Evolutionary conservation across 768 basidiomycete species (phyloP), one percentile per base, ranked within the genome.

Genomic region (Brasilioporus rufonigricans): DNA sequence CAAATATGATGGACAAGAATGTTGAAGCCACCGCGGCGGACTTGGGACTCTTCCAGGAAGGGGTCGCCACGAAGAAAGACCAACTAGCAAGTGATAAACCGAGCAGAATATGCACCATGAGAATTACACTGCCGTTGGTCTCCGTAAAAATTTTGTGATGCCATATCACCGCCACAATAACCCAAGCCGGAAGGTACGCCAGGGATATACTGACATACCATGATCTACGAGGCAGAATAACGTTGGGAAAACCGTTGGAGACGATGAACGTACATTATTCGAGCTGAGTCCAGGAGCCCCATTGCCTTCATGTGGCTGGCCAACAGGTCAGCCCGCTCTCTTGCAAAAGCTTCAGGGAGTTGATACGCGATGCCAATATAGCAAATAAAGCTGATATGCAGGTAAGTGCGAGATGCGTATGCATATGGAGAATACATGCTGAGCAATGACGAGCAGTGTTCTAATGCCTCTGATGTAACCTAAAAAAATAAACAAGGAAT

Each of bases 341-440:
- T 77, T 13, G 84, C 74, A 41, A 87, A 80, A 9, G 85, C 77
- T 3, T 89, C 90, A 13, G 89, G 86, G 2, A 90, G 78, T 58
- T 92, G 90, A 63, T 91, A 91, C 0, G 84, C 76, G 41, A 91
- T 85, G 23, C 89, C 89, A 32, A 89, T 71, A 67, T 81, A 91
- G 51, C 80, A 79, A 14, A 91, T 71, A 61, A 89, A 91, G 26
- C 86, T 87, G 48, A 11, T 31, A 33, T 2, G 26, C 6, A 4
- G 4, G 4, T 63, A 14, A 66, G 56, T 27, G 3, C n/a, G 8
- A 13, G 24, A 51, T 14, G 0, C 13, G 41, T 11, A 24, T 14
- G 7, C 1, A 24, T 23, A 40, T n/a, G 11, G 14, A 12, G 24
- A 18, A 40, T 0, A 71, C 83, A 62, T 56, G 86, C 84, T 90